A percentile compares a stretch with the other conserved stretches of the same genome.
These are phyloP conservation scores for Leccinum fuscescens DNA, from an alignment of 1,284 basidiomycete species.

Conservation along the genomic window DNA sequence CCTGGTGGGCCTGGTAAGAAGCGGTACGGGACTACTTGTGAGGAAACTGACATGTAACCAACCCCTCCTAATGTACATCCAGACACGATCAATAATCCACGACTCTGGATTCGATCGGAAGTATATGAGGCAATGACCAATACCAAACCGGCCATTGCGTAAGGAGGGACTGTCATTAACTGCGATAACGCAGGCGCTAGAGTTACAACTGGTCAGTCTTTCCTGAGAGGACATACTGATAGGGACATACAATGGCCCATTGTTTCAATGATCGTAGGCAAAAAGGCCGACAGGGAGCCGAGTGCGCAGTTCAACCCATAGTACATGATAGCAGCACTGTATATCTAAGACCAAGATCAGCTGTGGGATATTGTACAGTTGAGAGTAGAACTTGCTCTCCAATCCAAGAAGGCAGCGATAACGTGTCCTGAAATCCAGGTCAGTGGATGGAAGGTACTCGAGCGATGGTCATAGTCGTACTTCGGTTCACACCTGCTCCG, in stretches of 20 bases:
- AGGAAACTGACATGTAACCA: slow-evolving; percentile 48
- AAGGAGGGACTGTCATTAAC: slow-evolving; percentile 79
- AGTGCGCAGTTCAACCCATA: slow-evolving; percentile 79
- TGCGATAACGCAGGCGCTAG: slow-evolving; percentile 57
- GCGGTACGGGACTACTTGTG: background rate
- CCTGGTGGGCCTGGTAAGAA: slow-evolving; percentile 17
- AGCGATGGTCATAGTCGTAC: slow-evolving; percentile 35
- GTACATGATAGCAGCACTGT: slow-evolving; percentile 64
- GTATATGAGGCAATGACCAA: slow-evolving; percentile 61
- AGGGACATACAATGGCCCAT: slow-evolving; percentile 54
- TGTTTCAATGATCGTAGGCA: slow-evolving; percentile 80
- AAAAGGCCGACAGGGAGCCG: slow-evolving; percentile 78
- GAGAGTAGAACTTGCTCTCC: slow-evolving; percentile 49
- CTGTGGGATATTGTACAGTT: background rate
- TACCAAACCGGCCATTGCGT: slow-evolving; percentile 68
- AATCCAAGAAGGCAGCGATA: slow-evolving; percentile 64
- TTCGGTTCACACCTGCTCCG: slow-evolving; percentile 64
- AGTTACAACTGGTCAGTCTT: background rate
- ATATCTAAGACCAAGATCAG: slow-evolving; percentile 43
- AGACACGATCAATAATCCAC: slow-evolving; percentile 59
- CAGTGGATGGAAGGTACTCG: background rate
- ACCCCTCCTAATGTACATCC: slow-evolving; percentile 53
- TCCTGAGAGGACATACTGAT: background rate
- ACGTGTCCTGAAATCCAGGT: slow-evolving; percentile 49
- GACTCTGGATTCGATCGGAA: slow-evolving; percentile 72